Base-by-base conservation (phyloP, 345 rosid genomes). In the Hypericum perforatum region DNA sequence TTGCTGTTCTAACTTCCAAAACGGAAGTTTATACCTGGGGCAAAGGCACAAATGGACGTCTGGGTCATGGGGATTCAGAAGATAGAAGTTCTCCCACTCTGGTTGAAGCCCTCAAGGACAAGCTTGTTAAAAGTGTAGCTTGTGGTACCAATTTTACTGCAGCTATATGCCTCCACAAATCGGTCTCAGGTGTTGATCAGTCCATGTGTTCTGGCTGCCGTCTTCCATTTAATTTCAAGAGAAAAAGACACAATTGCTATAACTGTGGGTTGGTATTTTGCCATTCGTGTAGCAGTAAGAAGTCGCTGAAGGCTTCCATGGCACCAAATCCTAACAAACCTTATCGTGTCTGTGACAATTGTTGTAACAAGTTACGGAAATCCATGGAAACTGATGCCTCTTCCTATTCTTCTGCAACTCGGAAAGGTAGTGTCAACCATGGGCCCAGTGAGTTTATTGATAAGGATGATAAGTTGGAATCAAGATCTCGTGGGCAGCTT, bases 181-280 rank as follows among this genome's bases (percentile, higher is more conserved):
- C 95, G 95, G 92, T 85, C 57, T 88, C 95, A 22, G 95, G 94
- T 60, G 73, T 85, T 66, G 98, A 92, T 66, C 98, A 88, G 70
- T 88, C 95, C 22, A 85, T 88, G 89, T 92, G 98, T 68, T 92
- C 98, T 63, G 98, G 98, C 58, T 92, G 98, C 65, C 95, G 89
- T 50, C 73, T 78, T 58, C 91, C 89, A 40, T 85, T 92, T 78
- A 92, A 71, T 77, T 92, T 92, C 75, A 85, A 75, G 63, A 69
- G 92, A 63, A 84, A 84, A 71, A 81, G 87, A 41, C 92, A 81
- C 61, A 84, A 84, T 43, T 84, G 92, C 59, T 84, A 84, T 70
- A 81, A 84, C 44, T 84, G 92, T 65, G 98, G 98, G 63, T 77
- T 88, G 22, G 97, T 79, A 52, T 92, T 85, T 78, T 92, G 98